Base-by-base conservation (phyloP, 495 filamentous ascomycete species). In the Endocarpon pusillum region DNA sequence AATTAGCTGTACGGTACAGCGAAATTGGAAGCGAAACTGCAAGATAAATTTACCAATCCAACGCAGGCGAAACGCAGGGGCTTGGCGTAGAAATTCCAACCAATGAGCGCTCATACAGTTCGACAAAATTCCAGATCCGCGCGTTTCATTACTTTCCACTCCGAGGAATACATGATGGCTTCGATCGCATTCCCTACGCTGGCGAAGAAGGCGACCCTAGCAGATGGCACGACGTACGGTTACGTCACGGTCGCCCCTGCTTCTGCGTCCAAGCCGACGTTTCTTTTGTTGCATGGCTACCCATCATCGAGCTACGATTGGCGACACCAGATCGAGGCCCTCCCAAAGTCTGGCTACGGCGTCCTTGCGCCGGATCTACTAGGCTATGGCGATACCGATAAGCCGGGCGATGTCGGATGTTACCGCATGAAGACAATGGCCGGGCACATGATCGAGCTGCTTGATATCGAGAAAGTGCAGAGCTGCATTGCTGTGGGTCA, bases 321-420 rank as follows among this genome's bases (percentile, higher is more conserved):
- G 61, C 47, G 51, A 7, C 48, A 59, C 33, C 56, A 64, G 36
- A 49, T 68, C 20, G 11, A 38, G 0, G 33, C 42, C 18, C 47
- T 68, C 17, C 24, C 34, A 14, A 19, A 41, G 3, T 21, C 39
- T 12, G 59, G 62, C 3, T 63, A 63, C 35, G 62, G 62, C 5
- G 43, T 66, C 14, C 23, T 68, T 1, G 60, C 48, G 6, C 64
- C 61, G 0, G 64, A 66, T 41, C 44, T 66, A 1, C 53, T 68
- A 0, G 61, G 64, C n/a, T 68, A 62, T 33, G 64, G 64, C 1
- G 55, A 49, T 18, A 58, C 62, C 0, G 49, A 54, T 33, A 57
- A 57, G 38, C 61, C 61, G 0, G 32, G 30, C 0, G 46, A 49
- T 9, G 18, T 47, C 9, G 38, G 40, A 6, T 35, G 38, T 2